A percentile compares a stretch with the other conserved stretches of the same genome.
These are phyloP conservation scores for Paraphaeosphaeria minitans DNA, from an alignment of 2,329 filamentous ascomycete species.

Conservation along the genomic window DNA sequence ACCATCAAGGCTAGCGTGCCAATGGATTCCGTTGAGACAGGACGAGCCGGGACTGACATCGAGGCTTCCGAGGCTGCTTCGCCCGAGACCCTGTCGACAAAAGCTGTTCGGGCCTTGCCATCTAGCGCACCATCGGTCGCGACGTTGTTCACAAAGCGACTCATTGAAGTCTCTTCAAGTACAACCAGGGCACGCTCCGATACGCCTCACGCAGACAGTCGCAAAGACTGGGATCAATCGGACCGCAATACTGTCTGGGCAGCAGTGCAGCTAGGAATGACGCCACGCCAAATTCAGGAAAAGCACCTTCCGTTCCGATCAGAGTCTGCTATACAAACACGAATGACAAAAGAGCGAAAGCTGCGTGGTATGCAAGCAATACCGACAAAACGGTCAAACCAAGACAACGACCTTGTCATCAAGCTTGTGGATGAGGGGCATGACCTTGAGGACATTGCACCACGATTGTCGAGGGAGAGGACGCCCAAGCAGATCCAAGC, in stretches of 20 bases:
- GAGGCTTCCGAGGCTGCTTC: neutral
- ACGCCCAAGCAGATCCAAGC: neutral
- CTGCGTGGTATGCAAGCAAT: neutral
- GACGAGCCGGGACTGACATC: neutral
- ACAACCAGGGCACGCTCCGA: neutral
- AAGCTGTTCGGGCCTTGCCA: neutral
- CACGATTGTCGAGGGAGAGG: neutral
- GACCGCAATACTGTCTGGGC: neutral
- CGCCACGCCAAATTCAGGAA: neutral
- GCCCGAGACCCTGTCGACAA: neutral
- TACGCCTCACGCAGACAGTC: neutral
- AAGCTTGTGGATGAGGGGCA: neutral
- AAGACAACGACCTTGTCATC: neutral
- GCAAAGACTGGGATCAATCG: neutral
- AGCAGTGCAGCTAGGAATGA: neutral
- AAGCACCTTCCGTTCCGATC: constrained; percentile 4
- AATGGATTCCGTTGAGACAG: neutral
- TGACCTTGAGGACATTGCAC: neutral
- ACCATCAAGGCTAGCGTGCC: neutral
- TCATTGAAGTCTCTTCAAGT: neutral
- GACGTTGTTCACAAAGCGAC: neutral
- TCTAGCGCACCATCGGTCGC: neutral
- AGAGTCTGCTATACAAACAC: neutral
- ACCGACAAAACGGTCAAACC: neutral
- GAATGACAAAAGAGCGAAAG: neutral